Evolutionary conservation across 768 basidiomycete genomes (phyloP), one percentile per base, ranked within the genome.

Genomic region (Macrolepiota dolichaula): DNA sequence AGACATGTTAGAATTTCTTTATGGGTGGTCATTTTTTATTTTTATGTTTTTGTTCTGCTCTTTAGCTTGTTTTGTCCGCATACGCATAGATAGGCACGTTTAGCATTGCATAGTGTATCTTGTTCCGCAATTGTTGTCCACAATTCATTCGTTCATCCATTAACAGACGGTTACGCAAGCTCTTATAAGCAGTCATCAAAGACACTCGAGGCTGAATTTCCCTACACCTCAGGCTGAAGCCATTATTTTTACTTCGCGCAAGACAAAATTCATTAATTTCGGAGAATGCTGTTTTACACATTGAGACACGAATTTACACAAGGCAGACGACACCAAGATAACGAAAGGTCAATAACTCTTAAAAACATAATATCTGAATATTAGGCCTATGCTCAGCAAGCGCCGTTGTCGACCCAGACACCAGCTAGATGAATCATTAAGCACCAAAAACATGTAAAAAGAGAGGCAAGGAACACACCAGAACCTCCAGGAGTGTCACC

Each of bases 401-500:
- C 72, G 12, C 79, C 80, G 35, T 72, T 69, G 57, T 85, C 80
- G 25, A 73, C 73, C 85, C 85, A 86, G 38, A 84, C 85, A 60
- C 79, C 83, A 55, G 78, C 84, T 83, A 60, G 17, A 44, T 19
- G 7, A n/a, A n/a, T 19, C 19, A 44, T 44, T 3, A 44, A 19
- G 19, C 29, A 42, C 15, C 5, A 19, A 7, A 44, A 10, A 10
- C 13, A 19, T 38, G 4, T 13, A 24, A 13, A 7, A 52, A 19
- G 29, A 6, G 19, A 17, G 9, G n/a, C 9, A 19, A 44, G 42
- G 17, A 17, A 71, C 79, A 59, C 63, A 82, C 81, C 79, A 55
- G 76, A 54, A 5, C 78, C 79, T 62, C 84, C 84, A 13, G 85
- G 85, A 47, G 73, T 79, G 62, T 88, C 85, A 25, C 74, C 79